phyloP scores from a whole-genome alignment of 495 filamentous ascomycete species.

The Alectoria sarmentosa region DNA sequence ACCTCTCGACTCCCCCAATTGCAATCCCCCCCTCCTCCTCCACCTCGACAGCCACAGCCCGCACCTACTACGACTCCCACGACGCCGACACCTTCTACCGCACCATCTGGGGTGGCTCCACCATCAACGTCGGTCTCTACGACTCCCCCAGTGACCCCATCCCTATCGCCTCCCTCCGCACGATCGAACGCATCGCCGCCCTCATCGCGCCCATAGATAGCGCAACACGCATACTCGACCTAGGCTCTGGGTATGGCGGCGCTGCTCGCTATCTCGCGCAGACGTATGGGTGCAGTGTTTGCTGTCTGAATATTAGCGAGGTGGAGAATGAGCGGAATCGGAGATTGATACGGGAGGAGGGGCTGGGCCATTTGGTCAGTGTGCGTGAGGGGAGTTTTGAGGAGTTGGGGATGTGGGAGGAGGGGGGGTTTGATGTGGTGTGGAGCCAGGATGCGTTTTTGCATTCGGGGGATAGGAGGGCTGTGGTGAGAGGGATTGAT shows the following conservation, averaged over 20 bases:
- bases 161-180: constrained; percentile 8
- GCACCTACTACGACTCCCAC: constrained; percentile 23
- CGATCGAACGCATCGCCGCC: constrained; percentile 19
- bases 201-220: constrained; percentile 25
- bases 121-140: constrained; percentile 24
- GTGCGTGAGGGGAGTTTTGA: constrained; percentile 22
- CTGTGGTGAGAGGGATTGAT: constrained; percentile 18
- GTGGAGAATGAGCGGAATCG: constrained; percentile 25
- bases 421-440: constrained; percentile 13
- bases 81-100: constrained; percentile 23
- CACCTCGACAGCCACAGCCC: constrained; percentile 8
- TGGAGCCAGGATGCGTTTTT: constrained; percentile 25
- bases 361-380: constrained; percentile 6
- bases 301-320: constrained; percentile 18
- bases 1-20: too few relatives aligned
- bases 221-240: constrained; percentile 43
- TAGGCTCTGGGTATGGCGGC: constrained; percentile 55
- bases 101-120: constrained; percentile 25
- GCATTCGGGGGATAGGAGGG: constrained; percentile 13
- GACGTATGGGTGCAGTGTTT: constrained; percentile 18
- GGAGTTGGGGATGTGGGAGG: constrained; percentile 7
- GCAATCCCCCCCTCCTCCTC: too few relatives aligned
- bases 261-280: constrained; percentile 44
- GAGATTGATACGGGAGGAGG: constrained; percentile 9
- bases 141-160: constrained; percentile 5